Evolutionary conservation across 192 early-diverging fungal genomes (phyloP), one percentile per base, ranked within the genome.

Genomic region (Gryganskiella cystojenkinii): DNA sequence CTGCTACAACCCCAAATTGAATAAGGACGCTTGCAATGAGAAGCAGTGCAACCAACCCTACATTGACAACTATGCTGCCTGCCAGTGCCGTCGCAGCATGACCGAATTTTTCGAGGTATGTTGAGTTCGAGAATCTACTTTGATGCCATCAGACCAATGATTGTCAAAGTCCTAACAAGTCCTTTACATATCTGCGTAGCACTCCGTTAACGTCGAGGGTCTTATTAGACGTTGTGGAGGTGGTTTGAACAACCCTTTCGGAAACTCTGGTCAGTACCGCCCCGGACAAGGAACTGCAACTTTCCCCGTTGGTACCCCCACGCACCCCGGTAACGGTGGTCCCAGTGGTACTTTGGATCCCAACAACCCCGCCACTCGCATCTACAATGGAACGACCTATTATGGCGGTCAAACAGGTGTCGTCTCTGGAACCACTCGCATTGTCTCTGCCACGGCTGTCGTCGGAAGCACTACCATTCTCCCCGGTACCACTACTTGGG

Each of bases 21-120:
- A 67, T 33, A 31, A 24, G 9, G 51, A 75, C 31, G 43, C 45
- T 5, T 75, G 71, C 25, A 74, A 67, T 22, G 56, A 33, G 7
- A 74, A 66, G 58, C 63, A 74, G 58, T 61, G 71, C 55, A 49
- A 57, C 33, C 71, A 67, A 27, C 27, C 58, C 22, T 67, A 75
- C 44, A 56, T 75, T 22, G 57, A 67, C 52, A 30, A 67, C 44
- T 75, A 67, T 56, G 46, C 71, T 20, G 53, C 64, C 6, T 67
- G 71, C 22, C 71, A 61, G 28, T 75, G 71, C 31, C 63, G 43
- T n/a, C 42, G 43, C 35, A 67, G 25, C 52, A 40, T 49, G 15
- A 33, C 43, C 57, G 40, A 61, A n/a, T 67, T 66, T 44, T 67
- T 61, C 30, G 43, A 64, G 35, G 27, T 44, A 65, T n/a, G n/a